Evolutionary conservation across 768 basidiomycete genomes (phyloP), one percentile per base, ranked within the genome.

Genomic region (Naganishia friedmannii): DNA sequence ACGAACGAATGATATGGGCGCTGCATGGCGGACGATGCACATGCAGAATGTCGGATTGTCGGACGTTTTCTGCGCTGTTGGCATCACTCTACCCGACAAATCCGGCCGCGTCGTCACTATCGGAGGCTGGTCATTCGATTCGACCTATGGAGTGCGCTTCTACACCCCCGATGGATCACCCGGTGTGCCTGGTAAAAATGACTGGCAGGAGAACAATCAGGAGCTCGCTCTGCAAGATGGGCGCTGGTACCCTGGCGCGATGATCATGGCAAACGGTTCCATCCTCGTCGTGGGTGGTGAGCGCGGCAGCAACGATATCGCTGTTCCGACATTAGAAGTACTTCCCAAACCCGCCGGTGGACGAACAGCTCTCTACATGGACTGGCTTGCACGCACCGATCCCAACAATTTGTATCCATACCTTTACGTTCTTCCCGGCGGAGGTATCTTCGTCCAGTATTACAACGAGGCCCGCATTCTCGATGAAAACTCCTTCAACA

Each of bases 321-420:
- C 89, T 0, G 84, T 87, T 68, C 89, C 89, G 0, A 90, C 85
- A 72, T 80, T 91, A 42, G 90, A 92, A 79, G 83, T 89, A 65
- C 82, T 91, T 5, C 90, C 90, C 0, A 87, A 83, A 32, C 88
- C 88, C 10, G 77, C 77, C 0, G 90, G 90, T 1, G 90, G 88
- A 21, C 82, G 84, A 65, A 90, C 89, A 0, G 82, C 83, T 12
- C 68, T 88, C 65, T 83, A 86, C 58, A 84, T 91, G 65, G 87
- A 88, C 70, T 91, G 86, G 83, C 82, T 91, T 37, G 37, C 65
- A 37, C 84, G 89, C 31, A 91, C 90, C 5, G 88, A 91, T 75
- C 90, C 90, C 0, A 87, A 89, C 75, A 91, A 91, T 74, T 78
- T 92, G 58, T 92, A 92, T 74, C 90, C 90, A 0, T 91, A 89